Evolutionary conservation across 169 alveolate genomes (phyloP).

Genomic region (Eimeria sp.): DNA sequence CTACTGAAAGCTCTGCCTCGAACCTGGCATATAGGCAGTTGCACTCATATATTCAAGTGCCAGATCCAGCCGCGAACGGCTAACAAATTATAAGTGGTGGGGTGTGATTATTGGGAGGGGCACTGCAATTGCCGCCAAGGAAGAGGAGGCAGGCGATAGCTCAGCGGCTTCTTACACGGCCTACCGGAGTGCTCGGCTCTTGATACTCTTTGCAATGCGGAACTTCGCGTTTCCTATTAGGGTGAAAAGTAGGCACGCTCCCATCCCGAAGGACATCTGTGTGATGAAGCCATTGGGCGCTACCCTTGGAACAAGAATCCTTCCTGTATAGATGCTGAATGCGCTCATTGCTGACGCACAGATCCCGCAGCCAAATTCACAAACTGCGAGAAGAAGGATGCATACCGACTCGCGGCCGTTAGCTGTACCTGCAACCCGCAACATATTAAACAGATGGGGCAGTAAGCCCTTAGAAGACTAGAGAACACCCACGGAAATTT

Average conservation of each 20-base stretch:
- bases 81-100: neutral
- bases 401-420: conserved; percentile 58
- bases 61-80: neutral
- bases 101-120: neutral
- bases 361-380: conserved; percentile 72
- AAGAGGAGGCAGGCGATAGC: neutral
- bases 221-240: conserved; percentile 51
- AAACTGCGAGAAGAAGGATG: conserved; percentile 33
- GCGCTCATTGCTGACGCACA: conserved; percentile 75
- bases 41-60: neutral
- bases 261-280: conserved; percentile 26
- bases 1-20: conserved; percentile 58
- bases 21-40: neutral
- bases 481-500: neutral
- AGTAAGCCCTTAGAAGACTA: neutral
- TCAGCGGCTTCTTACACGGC: conserved; percentile 17
- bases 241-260: conserved; percentile 61
- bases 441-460: neutral
- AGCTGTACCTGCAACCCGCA: conserved; percentile 7
- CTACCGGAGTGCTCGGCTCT: conserved; percentile 63
- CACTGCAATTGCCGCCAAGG: neutral
- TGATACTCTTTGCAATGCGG: conserved; percentile 44
- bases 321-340: conserved; percentile 60
- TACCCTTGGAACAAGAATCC: conserved; percentile 19
- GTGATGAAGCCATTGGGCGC: conserved; percentile 58